Evolutionary conservation across 148 eudicot genomes (phyloP).

Genomic region (Vaccinium darrowii): DNA sequence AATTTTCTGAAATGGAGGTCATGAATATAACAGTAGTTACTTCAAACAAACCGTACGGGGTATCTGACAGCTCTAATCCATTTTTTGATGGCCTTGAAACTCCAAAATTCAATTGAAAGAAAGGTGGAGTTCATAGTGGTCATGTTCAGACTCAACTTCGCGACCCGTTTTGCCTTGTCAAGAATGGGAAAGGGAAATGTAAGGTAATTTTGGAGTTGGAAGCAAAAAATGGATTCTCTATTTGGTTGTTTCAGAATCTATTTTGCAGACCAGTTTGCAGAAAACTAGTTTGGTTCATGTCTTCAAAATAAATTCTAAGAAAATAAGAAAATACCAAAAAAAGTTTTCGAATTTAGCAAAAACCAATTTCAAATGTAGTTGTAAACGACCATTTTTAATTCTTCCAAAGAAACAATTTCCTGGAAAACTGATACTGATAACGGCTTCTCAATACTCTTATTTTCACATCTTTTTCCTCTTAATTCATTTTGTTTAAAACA

Average conservation of each 20-base stretch:
- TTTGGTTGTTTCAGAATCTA: neutral
- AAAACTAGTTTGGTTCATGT: neutral
- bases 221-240: neutral
- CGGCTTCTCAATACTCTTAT: neutral
- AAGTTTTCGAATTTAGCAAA: neutral
- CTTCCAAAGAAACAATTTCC: neutral
- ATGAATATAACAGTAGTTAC: slow-evolving; percentile 80
- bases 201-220: slow-evolving; percentile 34
- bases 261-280: neutral
- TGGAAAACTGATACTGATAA: neutral
- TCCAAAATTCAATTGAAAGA: slow-evolving; percentile 52
- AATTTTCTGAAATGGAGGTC: slow-evolving; percentile 75
- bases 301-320: neutral
- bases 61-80: slow-evolving; percentile 79
- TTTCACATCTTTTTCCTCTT: neutral
- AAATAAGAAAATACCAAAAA: neutral
- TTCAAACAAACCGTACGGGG: slow-evolving; percentile 74
- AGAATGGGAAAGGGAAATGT: slow-evolving; percentile 68
- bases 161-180: slow-evolving; percentile 65
- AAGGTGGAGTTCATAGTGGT: slow-evolving; percentile 79
- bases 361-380: no score
- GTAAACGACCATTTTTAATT: neutral
- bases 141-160: slow-evolving; percentile 77
- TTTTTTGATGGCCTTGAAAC: slow-evolving; percentile 51
- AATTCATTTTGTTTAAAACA: slow-evolving; percentile 19